These are phyloP conservation scores for Chrysoporthe austroafricana DNA, from an alignment of 2,329 filamentous ascomycete genomes.

Conservation along the genomic window DNA sequence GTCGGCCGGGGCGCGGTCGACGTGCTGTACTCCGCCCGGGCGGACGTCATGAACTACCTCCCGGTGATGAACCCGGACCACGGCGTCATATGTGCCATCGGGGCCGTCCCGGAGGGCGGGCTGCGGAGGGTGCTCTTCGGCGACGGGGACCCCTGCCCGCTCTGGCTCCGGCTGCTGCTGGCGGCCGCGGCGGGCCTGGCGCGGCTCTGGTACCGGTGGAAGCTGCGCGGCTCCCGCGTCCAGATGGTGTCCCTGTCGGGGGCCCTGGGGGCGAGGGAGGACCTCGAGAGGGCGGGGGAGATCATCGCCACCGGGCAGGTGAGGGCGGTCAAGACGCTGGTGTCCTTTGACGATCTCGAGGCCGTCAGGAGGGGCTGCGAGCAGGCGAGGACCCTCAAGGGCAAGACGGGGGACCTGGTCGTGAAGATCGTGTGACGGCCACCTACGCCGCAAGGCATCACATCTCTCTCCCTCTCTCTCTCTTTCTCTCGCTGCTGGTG, in stretches of 20 bases:
- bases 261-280: conserved; percentile 44
- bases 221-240: conserved; percentile 49
- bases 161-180: conserved; percentile 39
- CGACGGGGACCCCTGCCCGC: conserved; percentile 34
- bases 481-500: neutral
- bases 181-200: conserved; percentile 31
- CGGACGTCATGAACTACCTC: conserved; percentile 43
- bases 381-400: conserved; percentile 45
- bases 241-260: conserved; percentile 51
- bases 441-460: too few relatives aligned
- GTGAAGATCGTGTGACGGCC: conserved; percentile 39
- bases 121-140: conserved; percentile 39
- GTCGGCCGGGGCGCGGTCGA: conserved; percentile 51
- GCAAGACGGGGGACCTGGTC: conserved; percentile 49
- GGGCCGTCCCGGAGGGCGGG: conserved; percentile 41
- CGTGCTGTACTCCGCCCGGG: conserved; percentile 54
- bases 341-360: conserved; percentile 48
- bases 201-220: conserved; percentile 46
- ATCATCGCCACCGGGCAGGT: conserved; percentile 48
- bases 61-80: conserved; percentile 41
- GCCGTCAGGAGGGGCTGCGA: conserved; percentile 46
- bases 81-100: conserved; percentile 48
- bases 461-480: too few relatives aligned
- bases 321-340: conserved; percentile 46
- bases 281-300: conserved; percentile 47